These are phyloP conservation scores for Globisporangium sylvaticum DNA, from an alignment of 352 stramenopile genomes.

Conservation along the genomic window DNA sequence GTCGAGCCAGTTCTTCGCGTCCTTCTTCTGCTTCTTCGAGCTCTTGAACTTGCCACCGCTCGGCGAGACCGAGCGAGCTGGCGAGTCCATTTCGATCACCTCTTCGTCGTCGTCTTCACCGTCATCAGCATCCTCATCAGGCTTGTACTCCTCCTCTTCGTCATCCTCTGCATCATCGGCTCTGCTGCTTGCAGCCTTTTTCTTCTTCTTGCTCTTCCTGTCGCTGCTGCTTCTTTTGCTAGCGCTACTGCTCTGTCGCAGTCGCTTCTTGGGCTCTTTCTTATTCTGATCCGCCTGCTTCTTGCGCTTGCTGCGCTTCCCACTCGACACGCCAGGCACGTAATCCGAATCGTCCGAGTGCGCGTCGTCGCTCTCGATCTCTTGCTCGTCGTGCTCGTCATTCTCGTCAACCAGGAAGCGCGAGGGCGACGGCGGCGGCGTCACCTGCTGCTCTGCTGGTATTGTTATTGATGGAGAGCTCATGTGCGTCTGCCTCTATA, in stretches of 20 bases:
- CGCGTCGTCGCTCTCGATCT: slow-evolving; percentile 3
- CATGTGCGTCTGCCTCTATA: background rate
- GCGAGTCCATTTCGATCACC: background rate
- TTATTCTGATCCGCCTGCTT: background rate
- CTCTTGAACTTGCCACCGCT: slow-evolving; percentile 8
- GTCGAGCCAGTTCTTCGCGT: slow-evolving; percentile 30
- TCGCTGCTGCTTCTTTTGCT: slow-evolving; percentile 4
- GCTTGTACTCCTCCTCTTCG: slow-evolving; percentile 6
- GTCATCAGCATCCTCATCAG: background rate
- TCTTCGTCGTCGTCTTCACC: background rate
- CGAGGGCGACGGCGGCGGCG: slow-evolving; percentile 14
- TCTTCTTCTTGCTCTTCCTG: background rate
- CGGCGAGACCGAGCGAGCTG: background rate
- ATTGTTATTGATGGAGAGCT: background rate
- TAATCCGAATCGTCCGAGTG: slow-evolving; percentile 14
- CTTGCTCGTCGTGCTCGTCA: background rate
- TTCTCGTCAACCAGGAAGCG: background rate
- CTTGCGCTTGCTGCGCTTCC: background rate
- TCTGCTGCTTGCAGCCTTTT: background rate
- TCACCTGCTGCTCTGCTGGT: background rate
- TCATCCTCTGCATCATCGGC: background rate
- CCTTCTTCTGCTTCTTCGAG: slow-evolving; percentile 16
- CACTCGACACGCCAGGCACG: background rate
- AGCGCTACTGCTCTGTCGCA: slow-evolving; percentile 3
- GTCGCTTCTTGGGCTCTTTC: slow-evolving; percentile 10